Conservation (phyloP, 2,329 filamentous ascomycete genomes). For the Tolypocladium amazonense region DNA sequence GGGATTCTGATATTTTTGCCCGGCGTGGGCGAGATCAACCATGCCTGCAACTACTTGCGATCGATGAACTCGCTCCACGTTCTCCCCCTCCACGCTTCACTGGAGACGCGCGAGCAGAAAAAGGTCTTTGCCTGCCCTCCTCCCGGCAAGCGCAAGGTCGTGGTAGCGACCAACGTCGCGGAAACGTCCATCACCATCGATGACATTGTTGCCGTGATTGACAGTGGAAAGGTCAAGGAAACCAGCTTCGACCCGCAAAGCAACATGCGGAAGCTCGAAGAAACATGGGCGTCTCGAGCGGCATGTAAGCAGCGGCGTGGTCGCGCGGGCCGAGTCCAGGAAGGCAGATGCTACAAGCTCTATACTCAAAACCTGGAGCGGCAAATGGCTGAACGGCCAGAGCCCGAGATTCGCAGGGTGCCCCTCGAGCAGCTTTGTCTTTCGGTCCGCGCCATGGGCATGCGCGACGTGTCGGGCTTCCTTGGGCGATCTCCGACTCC, state of each 20-base stretch:
- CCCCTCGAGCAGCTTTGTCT: conserved; percentile 90
- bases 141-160: conserved; percentile 74
- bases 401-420: conserved; percentile 88
- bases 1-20: conserved; percentile 95
- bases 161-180: conserved; percentile 92
- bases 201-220: conserved; percentile 91
- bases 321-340: conserved; percentile 84
- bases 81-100: conserved; percentile 81
- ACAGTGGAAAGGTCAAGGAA: conserved; percentile 92
- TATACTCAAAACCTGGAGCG: conserved; percentile 80
- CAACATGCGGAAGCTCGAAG: conserved; percentile 89
- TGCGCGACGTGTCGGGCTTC: conserved; percentile 70
- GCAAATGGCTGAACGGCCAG: conserved; percentile 78
- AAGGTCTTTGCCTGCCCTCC: conserved; percentile 73
- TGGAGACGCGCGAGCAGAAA: conserved; percentile 80
- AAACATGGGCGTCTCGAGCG: conserved; percentile 89
- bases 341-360: conserved; percentile 88
- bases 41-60: conserved; percentile 59
- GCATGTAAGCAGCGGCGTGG: conserved; percentile 92
- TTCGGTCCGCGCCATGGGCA: conserved; percentile 90
- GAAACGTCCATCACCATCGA: conserved; percentile 99
- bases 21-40: conserved; percentile 83
- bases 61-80: conserved; percentile 57
- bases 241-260: conserved; percentile 86
- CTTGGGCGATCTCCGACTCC: conserved; percentile 81